Evolutionary conservation across 1,284 basidiomycete genomes (phyloP).

Genomic region (Rhodofomes roseus): DNA sequence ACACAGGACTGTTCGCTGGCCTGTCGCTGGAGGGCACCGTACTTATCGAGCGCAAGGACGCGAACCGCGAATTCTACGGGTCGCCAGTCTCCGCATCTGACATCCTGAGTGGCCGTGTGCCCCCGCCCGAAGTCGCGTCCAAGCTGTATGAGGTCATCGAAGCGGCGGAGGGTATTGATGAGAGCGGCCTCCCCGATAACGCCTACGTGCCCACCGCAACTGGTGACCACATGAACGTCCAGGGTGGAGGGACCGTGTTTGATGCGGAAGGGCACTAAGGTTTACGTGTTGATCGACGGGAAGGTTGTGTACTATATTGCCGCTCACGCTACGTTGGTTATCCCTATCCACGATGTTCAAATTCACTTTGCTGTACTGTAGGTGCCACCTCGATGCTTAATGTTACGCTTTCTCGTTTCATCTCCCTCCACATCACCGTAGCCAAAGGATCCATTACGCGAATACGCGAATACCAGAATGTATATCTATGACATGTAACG

Average conservation of each 20-base stretch:
- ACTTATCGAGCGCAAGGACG: slow-evolving; percentile 93
- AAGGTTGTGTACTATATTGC: not conserved
- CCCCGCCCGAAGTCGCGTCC: slow-evolving; percentile 94
- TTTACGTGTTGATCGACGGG: not conserved
- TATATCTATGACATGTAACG: not conserved
- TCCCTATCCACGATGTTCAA: not conserved
- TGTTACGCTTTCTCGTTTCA: not conserved
- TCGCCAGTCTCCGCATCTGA: slow-evolving; percentile 86
- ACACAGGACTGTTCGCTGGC: slow-evolving; percentile 88
- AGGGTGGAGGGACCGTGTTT: slow-evolving; percentile 53
- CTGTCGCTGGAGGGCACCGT: slow-evolving; percentile 93
- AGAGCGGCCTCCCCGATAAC: slow-evolving; percentile 73
- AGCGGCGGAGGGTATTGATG: slow-evolving; percentile 77
- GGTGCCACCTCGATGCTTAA: not conserved
- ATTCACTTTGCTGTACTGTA: not conserved
- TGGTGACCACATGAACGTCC: slow-evolving; percentile 56
- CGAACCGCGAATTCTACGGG: slow-evolving; percentile 94
- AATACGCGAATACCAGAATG: not conserved
- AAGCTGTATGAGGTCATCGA: slow-evolving; percentile 95
- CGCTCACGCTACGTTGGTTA: not conserved
- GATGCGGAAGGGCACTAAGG: slow-evolving; percentile 52
- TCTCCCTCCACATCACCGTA: not conserved
- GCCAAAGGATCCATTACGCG: not conserved
- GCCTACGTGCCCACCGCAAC: slow-evolving; percentile 74
- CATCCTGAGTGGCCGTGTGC: slow-evolving; percentile 89